Evolutionary conservation across 805 yeast genomes (phyloP).

Genomic region (Candida coquimbonensis): DNA sequence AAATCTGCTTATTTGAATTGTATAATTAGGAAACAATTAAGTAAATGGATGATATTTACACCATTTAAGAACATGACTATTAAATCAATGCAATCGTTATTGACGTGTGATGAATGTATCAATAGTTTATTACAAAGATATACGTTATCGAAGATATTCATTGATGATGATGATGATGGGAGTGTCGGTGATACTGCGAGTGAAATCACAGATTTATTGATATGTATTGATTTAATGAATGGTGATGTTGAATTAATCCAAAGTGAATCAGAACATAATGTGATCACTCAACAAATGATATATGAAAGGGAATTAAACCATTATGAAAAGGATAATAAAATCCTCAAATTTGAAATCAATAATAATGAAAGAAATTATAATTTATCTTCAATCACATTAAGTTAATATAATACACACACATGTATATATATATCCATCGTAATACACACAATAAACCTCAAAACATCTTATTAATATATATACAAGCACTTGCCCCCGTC

Average conservation of each 20-base stretch:
- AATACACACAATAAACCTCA: too few species aligned
- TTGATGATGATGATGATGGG: conserved; percentile 5
- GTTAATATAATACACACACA: background rate
- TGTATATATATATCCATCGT: too few species aligned
- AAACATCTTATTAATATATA: too few species aligned
- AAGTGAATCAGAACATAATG: conserved; percentile 6
- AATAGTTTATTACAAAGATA: conserved; percentile 9
- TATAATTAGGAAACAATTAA: conserved; percentile 11
- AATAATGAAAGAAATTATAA: background rate
- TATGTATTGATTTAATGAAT: conserved; percentile 12
- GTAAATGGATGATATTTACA: conserved; percentile 16
- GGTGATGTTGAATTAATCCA: conserved; percentile 14
- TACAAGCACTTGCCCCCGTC: background rate
- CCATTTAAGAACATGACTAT: conserved; percentile 14
- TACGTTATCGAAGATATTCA: conserved; percentile 10
- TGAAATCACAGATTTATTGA: conserved; percentile 10
- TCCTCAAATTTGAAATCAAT: background rate
- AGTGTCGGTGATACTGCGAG: background rate
- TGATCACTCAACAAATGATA: conserved; percentile 2
- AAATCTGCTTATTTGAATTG: conserved; percentile 7
- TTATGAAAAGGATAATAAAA: conserved; percentile 1
- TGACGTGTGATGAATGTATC: conserved; percentile 17
- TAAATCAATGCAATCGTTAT: conserved; percentile 1
- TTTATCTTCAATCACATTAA: conserved; percentile 2
- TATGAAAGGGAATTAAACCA: conserved; percentile 7